Base-by-base conservation (phyloP, 768 basidiomycete genomes). In the Stropharia rugosoannulata region DNA sequence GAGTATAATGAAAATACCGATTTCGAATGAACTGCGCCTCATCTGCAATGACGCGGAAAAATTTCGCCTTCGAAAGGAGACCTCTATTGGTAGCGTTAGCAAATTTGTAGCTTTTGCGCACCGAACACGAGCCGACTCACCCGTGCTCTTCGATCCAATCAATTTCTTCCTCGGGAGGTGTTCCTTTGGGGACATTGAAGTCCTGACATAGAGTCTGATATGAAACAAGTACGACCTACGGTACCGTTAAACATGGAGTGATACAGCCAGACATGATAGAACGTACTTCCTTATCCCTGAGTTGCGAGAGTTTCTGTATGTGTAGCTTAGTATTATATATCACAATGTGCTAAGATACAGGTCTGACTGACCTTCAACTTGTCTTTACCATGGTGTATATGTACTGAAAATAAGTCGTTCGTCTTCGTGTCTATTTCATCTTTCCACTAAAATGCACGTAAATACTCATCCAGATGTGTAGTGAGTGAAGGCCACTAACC, bases 11-110 rank as follows among this genome's bases (percentile, higher is more conserved):
- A 37, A 50, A 29, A 27, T 44, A 80, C 80, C 86, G 76, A 61
- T 89, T 89, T 22, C 87, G 80, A 59, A 89, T 86, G 63, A 84
- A 86, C 62, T 90, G 89, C 0, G 89, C 87, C 66, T 94, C 92
- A 61, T 94, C 92, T 3, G 89, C 79, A 53, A 93, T 74, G 29
- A 85, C 82, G 7, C 90, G 81, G 63, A 80, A 87, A 74, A 86
- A 94, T 27, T 76, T 78, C 49, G 80, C 77, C 32, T 77, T 76
- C 1, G 86, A 80, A 12, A 93, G 69, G 3, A 84, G 69, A 2
- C 90, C 91, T 19, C 84, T 52, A 13, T 18, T 4, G n/a, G 9
- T 10, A 9, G 9, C 16, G 36, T 19, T 12, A 83, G 45, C 0
- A 19, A 12, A 44, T 6, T 36, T 29, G 22, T 7, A n/a, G 6